Conservation (phyloP, 495 filamentous ascomycete genomes). For the Podospora pseudocomata region DNA sequence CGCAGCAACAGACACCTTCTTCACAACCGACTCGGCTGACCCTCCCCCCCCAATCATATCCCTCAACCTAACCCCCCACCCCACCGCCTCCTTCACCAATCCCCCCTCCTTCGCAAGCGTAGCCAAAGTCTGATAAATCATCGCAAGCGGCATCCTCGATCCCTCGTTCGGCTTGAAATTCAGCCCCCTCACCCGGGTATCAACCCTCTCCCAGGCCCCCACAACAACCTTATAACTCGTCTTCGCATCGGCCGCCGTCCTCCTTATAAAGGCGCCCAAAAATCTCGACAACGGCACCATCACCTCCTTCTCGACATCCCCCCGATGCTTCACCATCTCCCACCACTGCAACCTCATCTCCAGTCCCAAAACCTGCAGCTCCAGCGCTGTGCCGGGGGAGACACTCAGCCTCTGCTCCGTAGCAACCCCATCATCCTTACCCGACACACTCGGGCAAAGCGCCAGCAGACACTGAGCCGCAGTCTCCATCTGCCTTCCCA, state of each 20-base stretch:
- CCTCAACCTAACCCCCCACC: constrained; percentile 45
- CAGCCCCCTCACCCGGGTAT: constrained; percentile 29
- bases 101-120: constrained; percentile 44
- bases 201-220: constrained; percentile 23
- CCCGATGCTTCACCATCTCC: constrained; percentile 65
- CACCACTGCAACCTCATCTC: constrained; percentile 65
- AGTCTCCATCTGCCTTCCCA: constrained; percentile 64
- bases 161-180: constrained; percentile 22
- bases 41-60: constrained; percentile 29
- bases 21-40: constrained; percentile 45
- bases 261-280: constrained; percentile 57
- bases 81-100: constrained; percentile 43
- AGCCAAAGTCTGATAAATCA: constrained; percentile 40
- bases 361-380: constrained; percentile 65
- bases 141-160: constrained; percentile 33
- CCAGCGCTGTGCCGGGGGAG: constrained; percentile 58
- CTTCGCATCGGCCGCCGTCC: constrained; percentile 42
- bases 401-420: constrained; percentile 48
- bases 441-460: constrained; percentile 55
- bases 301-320: constrained; percentile 65
- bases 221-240: constrained; percentile 38
- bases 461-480: constrained; percentile 65
- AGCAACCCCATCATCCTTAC: constrained; percentile 48
- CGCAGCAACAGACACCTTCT: constrained; percentile 40
- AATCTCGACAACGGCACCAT: constrained; percentile 65